Base-by-base conservation (phyloP, 2,329 filamentous ascomycete species). In the Periconia sp. region DNA sequence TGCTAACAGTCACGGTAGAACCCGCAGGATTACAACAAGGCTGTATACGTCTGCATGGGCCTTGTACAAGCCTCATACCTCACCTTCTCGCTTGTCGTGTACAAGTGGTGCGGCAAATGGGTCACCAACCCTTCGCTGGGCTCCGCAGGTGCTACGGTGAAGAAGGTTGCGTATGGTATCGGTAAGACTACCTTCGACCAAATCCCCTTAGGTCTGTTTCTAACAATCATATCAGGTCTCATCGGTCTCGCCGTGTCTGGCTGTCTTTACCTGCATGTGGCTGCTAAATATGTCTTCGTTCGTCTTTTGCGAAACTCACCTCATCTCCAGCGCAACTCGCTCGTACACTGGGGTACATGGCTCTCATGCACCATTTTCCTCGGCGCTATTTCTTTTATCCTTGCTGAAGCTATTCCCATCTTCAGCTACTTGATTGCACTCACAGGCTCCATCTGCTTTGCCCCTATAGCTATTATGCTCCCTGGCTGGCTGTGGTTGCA, bases 121-220 rank as follows among this genome's bases (percentile, higher is more conserved):
- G 81, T 86, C 4, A 80, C 83, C 0, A 80, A 77, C 3, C 84
- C 84, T 0, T 81, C 82, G 1, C 74, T 86, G 0, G 83, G 83
- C 12, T 82, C 77, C 25, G 83, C 83, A 0, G 83, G 83, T 8
- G 70, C 72, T 4, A 76, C 73, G 0, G 71, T 86, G 52, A 85
- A 86, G 68, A 84, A 81, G 61, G 73, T 85, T 0, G 68, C 80
- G 0, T 86, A 85, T 52, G 83, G 82, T 3, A 71, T 86, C 31
- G 83, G 75, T 50, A 47, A 33, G n/a, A n/a, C 37, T 52, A 1
- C 45, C 42, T 30, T 15, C 17, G 3, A 2, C 15, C 9, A 18
- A 34, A 8, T 21, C 10, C 15, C n/a, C n/a, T n/a, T n/a, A n/a
- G n/a, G n/a, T n/a, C n/a, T n/a, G n/a, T 22, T 36, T 8, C 18